Base-by-base conservation (phyloP, 192 early-diverging fungal genomes). In the Coemansia sp. region DNA sequence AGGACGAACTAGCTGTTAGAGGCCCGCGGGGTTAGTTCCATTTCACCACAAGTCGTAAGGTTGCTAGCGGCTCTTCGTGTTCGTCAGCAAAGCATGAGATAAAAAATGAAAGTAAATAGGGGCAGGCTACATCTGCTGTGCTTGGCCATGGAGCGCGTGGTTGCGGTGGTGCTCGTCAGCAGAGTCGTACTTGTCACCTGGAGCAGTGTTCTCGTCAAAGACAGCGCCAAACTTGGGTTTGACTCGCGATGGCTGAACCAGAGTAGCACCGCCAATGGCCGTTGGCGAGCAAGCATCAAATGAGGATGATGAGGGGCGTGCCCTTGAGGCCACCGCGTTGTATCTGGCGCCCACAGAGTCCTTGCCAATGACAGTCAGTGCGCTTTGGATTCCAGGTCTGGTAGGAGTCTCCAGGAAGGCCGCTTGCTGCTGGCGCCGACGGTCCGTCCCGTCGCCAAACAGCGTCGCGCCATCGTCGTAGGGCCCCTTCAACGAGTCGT, bases 391-490 rank as follows among this genome's bases (percentile, higher is more conserved):
- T 33, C 8, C 41, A 36, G 41, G 3, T 39, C 18, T 65, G 64
- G 70, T 72, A 6, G 70, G 70, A 33, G 70, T 72, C 37, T 48
- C 58, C 12, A 56, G n/a, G 16, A 43, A 28, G 21, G 34, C 33
- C 0, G n/a, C 55, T 16, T 59, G 55, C 18, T 60, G 58, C 31
- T 34, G 52, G 26, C 14, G 16, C 18, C 55, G 41, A 26, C 55
- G 64, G 7, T 36, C 53, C 1, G 34, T 1, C 21, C 59, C 42
- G 16, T 39, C 55, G 34, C 34, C 59, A 47, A 75, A 62, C 11
- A 80, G 53, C 6, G 77, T 80, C n/a, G 69, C 50, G 2, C 39
- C 69, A 6, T 70, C 71, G 45, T 65, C 69, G 33, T 58, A 65
- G 16, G 43, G 59, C 0, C 25, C 39, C 5, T 20, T 34, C 18